Conservation (phyloP, 192 early-diverging fungal genomes). For the Endogone sp. region DNA sequence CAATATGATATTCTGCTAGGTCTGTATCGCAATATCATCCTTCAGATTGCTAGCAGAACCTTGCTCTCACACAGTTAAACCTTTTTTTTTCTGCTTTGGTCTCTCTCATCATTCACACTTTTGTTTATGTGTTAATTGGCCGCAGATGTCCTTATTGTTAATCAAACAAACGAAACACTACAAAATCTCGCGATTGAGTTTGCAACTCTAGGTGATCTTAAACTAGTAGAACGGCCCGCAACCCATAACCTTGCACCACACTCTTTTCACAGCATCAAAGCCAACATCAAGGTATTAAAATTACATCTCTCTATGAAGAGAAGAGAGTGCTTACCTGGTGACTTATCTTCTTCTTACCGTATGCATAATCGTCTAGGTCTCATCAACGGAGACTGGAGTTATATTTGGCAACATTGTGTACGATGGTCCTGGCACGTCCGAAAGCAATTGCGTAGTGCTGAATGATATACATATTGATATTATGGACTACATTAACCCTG, state of each 20-base stretch:
- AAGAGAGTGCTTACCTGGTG: background rate
- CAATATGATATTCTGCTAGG: constrained; percentile 95
- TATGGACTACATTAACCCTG: constrained; percentile 98
- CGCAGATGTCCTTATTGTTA: constrained; percentile 96
- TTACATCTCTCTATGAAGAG: background rate
- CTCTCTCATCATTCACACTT: background rate
- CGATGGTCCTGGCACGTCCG: constrained; percentile 88
- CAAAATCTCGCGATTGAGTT: constrained; percentile 98
- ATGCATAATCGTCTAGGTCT: constrained; percentile 49
- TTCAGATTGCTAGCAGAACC: too few species aligned
- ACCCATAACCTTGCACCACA: constrained; percentile 86
- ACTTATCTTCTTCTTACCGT: too few species aligned
- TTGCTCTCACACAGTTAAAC: too few species aligned
- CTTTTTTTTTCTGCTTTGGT: background rate
- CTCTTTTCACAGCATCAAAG: constrained; percentile 93
- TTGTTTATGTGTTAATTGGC: too few species aligned
- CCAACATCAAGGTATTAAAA: constrained; percentile 82
- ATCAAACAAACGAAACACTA: constrained; percentile 92
- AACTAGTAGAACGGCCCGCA: constrained; percentile 91
- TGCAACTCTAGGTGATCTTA: constrained; percentile 96
- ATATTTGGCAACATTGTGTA: constrained; percentile 99
- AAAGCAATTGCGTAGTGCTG: constrained; percentile 89
- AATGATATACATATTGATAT: constrained; percentile 99
- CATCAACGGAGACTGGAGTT: constrained; percentile 96
- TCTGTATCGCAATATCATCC: too few species aligned